phyloP scores from a whole-genome alignment of 495 filamentous ascomycete species.

The Penicillium ochrochloron region DNA sequence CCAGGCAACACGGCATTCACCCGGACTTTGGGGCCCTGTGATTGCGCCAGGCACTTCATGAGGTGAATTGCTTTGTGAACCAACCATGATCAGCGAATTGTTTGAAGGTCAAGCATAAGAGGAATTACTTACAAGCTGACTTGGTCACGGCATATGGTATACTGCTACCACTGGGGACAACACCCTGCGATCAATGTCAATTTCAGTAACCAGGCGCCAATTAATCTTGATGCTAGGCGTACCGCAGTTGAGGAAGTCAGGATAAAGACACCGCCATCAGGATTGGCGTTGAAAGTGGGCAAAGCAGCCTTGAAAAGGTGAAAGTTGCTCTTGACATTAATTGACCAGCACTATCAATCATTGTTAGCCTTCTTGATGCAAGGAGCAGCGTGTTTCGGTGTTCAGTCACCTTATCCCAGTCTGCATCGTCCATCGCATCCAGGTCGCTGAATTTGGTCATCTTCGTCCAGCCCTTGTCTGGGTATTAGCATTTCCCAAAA shows the following conservation, averaged over 20 bases:
- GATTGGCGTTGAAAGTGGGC: conserved; percentile 68
- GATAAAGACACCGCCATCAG: conserved; percentile 70
- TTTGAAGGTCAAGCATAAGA: neutral
- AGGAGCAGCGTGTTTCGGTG: neutral
- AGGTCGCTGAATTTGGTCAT: conserved; percentile 67
- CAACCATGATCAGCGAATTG: conserved; percentile 9
- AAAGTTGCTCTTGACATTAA: conserved; percentile 70
- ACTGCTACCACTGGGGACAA: conserved; percentile 55
- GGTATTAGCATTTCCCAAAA: neutral
- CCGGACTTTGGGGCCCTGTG: conserved; percentile 66
- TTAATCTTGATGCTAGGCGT: conserved; percentile 11
- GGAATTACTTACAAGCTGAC: conserved; percentile 52
- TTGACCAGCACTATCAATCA: conserved; percentile 62
- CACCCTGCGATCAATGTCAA: conserved; percentile 37
- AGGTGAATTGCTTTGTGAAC: conserved; percentile 60
- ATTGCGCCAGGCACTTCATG: conserved; percentile 72
- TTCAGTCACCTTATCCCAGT: conserved; percentile 68
- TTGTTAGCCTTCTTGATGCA: neutral
- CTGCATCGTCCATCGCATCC: conserved; percentile 61
- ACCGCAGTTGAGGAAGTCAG: conserved; percentile 69
- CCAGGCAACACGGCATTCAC: conserved; percentile 72
- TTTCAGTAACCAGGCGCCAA: neutral
- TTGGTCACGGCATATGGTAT: conserved; percentile 72
- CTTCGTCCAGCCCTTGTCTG: conserved; percentile 66
- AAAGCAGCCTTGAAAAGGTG: conserved; percentile 65